Evolutionary conservation across 768 basidiomycete species (phyloP).

Genomic region (Leccinum variicolor): DNA sequence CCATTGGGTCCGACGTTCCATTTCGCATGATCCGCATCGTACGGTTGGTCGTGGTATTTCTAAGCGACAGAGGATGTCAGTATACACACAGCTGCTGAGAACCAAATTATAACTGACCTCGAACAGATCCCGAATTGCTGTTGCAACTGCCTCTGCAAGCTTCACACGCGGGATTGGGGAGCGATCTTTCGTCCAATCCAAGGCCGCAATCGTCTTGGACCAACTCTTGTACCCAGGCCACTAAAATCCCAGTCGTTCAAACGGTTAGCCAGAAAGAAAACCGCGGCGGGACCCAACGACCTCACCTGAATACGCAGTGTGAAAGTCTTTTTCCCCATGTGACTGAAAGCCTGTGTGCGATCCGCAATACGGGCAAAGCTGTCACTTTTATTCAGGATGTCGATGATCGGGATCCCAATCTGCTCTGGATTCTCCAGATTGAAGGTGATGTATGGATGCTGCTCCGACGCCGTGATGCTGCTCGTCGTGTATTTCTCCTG

Average conservation of each 20-base stretch:
- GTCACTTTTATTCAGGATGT: conserved; percentile 51
- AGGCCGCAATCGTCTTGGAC: conserved; percentile 74
- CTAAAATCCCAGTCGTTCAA: conserved; percentile 32
- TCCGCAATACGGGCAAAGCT: conserved; percentile 49
- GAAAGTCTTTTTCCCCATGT: conserved; percentile 66
- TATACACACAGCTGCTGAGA: not conserved
- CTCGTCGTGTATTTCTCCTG: conserved; percentile 22
- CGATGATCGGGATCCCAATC: conserved; percentile 57
- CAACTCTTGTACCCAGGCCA: conserved; percentile 78
- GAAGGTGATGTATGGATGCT: conserved; percentile 60
- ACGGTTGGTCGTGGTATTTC: conserved; percentile 11
- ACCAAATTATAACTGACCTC: conserved; percentile 32
- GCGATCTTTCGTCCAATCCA: conserved; percentile 70
- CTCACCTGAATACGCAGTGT: conserved; percentile 71
- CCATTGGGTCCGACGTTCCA: conserved; percentile 28
- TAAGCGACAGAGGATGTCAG: conserved; percentile 12
- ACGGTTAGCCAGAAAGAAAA: not conserved
- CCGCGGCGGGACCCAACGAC: not conserved
- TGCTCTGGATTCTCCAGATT: conserved; percentile 49
- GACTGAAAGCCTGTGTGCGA: conserved; percentile 57
- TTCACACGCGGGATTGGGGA: conserved; percentile 72
- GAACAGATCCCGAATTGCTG: conserved; percentile 65
- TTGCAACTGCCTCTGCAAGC: conserved; percentile 72
- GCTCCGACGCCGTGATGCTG: conserved; percentile 10
- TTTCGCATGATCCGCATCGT: conserved; percentile 5